Conservation (phyloP, 176 grass and related monocot genomes). For the Triticum timopheevii region DNA sequence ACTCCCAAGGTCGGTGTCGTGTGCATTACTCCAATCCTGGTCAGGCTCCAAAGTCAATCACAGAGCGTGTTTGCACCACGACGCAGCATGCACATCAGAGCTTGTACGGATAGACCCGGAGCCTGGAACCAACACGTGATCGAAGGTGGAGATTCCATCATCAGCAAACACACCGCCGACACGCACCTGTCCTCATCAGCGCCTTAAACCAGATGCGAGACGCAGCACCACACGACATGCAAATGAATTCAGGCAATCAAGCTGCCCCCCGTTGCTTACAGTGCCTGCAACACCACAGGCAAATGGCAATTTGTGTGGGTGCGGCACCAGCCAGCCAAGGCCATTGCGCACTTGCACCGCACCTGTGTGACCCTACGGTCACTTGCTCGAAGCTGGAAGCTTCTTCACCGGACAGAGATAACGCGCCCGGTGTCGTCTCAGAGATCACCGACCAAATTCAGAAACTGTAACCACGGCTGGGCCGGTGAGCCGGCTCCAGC, state of each 20-base stretch:
- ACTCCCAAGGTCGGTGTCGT: not conserved
- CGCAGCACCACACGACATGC: not conserved
- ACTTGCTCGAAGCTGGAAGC: conserved; percentile 18
- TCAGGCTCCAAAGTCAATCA: not conserved
- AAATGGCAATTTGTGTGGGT: not conserved
- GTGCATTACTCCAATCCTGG: not conserved
- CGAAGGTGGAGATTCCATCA: not conserved
- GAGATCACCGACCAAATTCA: not conserved
- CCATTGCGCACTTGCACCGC: not conserved
- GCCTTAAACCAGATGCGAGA: conserved; percentile 13
- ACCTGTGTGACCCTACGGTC: conserved; percentile 17
- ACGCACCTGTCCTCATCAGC: not conserved
- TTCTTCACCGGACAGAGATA: not conserved
- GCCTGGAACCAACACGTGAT: not conserved
- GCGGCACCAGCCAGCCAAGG: not conserved
- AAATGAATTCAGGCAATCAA: not conserved
- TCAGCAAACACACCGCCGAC: not conserved
- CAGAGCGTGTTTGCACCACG: not conserved
- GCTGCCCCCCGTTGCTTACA: not conserved
- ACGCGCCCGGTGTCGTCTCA: not conserved
- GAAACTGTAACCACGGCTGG: not conserved
- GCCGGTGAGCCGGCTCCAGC: not conserved
- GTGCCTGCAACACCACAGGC: not conserved
- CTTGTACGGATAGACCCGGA: not conserved
- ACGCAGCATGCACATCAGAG: not conserved